These are phyloP conservation scores for Iberis pinnata DNA, from an alignment of 345 rosid genomes.

Conservation along the genomic window DNA sequence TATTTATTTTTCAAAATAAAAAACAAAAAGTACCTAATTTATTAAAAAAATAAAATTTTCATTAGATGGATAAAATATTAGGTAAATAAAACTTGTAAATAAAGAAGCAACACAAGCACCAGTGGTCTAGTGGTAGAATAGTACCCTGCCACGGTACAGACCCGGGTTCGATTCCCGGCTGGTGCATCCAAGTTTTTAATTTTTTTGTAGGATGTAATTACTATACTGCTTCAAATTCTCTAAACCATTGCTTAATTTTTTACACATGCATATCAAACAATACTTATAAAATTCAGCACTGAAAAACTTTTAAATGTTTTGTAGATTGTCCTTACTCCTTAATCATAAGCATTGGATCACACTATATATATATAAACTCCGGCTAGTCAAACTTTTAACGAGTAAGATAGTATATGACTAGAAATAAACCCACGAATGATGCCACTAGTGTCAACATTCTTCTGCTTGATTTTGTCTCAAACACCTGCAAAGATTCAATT, in stretches of 20 bases:
- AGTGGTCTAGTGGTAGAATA: constrained; percentile 43
- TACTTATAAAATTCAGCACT: no score
- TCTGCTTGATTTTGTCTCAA: constrained; percentile 90
- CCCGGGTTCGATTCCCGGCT: constrained; percentile 78
- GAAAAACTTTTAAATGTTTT: no score
- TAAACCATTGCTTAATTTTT: no score
- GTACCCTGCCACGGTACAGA: constrained; percentile 65
- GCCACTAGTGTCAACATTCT: constrained; percentile 84
- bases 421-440: constrained; percentile 72
- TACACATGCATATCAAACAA: no score
- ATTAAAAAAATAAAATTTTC: no score
- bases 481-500: constrained; percentile 41
- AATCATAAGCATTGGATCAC: constrained; percentile 3
- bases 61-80: no score
- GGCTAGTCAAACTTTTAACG: constrained; percentile 34
- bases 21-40: no score
- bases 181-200: constrained; percentile 31
- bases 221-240: background rate
- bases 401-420: constrained; percentile 74
- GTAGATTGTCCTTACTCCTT: no score
- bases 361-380: constrained; percentile 11
- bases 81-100: no score
- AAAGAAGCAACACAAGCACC: no score
- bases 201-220: background rate
- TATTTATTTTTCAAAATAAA: no score